A percentile compares a stretch with the other conserved stretches of the same genome.
Evolutionary conservation across 805 yeast species (phyloP).

Genomic region (Kuraishia capsulata): DNA sequence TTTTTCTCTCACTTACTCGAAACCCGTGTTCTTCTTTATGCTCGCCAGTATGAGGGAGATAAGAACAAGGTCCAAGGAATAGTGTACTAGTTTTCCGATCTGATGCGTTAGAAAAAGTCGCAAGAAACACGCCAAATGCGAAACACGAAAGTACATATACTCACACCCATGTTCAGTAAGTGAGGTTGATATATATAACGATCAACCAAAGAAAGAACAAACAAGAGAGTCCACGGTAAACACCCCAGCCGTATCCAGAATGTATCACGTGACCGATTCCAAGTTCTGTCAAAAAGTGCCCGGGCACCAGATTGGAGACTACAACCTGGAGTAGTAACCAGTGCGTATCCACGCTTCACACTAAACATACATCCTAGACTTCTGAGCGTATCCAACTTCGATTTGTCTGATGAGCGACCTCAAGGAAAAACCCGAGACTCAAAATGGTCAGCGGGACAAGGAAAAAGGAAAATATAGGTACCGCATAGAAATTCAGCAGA

Average conservation of each 20-base stretch:
- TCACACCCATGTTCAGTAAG: background rate
- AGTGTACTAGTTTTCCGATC: constrained; percentile 63
- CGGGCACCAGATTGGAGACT: no score
- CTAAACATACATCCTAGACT: no score
- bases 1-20: constrained; percentile 24
- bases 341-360: no score
- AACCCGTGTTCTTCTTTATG: constrained; percentile 74
- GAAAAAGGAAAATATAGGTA: constrained; percentile 51
- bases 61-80: constrained; percentile 67
- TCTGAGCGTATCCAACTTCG: no score
- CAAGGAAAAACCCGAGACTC: background rate
- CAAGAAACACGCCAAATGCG: no score
- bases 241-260: no score
- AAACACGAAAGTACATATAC: background rate
- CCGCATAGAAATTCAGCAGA: constrained; percentile 89
- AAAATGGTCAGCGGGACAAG: constrained; percentile 6
- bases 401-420: background rate
- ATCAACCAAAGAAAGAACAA: no score
- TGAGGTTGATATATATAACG: no score
- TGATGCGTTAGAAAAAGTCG: constrained; percentile 1
- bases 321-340: no score
- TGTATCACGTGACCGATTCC: no score
- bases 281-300: no score
- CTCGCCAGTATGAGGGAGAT: constrained; percentile 82
- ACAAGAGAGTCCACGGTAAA: no score